Conservation (phyloP, 2,329 filamentous ascomycete species). For the Colletotrichum phormii region DNA sequence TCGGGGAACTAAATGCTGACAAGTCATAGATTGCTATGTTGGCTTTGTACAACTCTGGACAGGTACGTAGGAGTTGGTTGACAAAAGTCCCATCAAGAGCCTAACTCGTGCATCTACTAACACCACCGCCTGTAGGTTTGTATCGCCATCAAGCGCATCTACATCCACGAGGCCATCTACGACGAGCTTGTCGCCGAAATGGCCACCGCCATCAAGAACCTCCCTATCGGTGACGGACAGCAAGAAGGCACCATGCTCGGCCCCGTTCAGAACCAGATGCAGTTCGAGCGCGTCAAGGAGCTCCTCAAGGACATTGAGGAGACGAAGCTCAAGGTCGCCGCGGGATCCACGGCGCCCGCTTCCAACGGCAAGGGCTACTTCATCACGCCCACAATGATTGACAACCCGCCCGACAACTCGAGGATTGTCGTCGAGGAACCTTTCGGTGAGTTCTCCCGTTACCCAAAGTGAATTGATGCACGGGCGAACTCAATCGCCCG, state of each 20-base stretch:
- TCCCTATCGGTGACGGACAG: slow-evolving; percentile 33
- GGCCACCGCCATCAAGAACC: slow-evolving; percentile 30
- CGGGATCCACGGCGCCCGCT: slow-evolving; percentile 48
- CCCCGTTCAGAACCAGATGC: slow-evolving; percentile 74
- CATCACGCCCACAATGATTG: slow-evolving; percentile 68
- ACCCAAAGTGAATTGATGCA: neutral
- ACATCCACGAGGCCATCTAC: slow-evolving; percentile 66
- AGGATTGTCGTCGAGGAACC: slow-evolving; percentile 67
- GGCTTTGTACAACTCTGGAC: slow-evolving; percentile 68
- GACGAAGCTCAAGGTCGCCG: slow-evolving; percentile 35
- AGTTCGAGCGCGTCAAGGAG: slow-evolving; percentile 60
- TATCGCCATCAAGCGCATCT: slow-evolving; percentile 64
- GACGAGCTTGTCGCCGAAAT: slow-evolving; percentile 41
- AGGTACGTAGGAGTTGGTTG: slow-evolving; percentile 40
- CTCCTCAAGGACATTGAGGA: slow-evolving; percentile 34
- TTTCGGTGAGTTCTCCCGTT: slow-evolving; percentile 38
- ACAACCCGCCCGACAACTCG: slow-evolving; percentile 68
- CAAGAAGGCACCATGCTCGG: slow-evolving; percentile 51
- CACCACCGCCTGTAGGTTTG: slow-evolving; percentile 53
- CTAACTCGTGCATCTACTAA: neutral
- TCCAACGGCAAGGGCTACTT: slow-evolving; percentile 60
- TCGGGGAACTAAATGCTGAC: neutral
- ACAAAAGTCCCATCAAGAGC: neutral
- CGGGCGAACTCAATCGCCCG: neutral
- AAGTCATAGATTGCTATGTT: slow-evolving; percentile 54